Percentiles rank a stretch among this genome's conserved stretches.
These are phyloP conservation scores for Laetiporus sulphureus DNA, from an alignment of 1,284 basidiomycete genomes.

Conservation along the genomic window DNA sequence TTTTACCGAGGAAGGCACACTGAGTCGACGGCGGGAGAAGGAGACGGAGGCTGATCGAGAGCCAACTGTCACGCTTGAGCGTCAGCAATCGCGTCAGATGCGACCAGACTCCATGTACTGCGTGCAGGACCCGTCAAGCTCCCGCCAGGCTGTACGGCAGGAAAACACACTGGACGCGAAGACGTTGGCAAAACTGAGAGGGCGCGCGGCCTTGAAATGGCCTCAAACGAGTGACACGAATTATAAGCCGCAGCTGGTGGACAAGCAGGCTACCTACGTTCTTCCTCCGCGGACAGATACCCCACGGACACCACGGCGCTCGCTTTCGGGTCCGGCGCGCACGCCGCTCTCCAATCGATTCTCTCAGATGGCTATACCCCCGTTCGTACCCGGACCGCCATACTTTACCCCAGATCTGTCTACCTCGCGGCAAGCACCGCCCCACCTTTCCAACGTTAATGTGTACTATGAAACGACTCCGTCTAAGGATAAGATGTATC, in stretches of 20 bases:
- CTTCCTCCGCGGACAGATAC: conserved; percentile 25
- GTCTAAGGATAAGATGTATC: conserved; percentile 16
- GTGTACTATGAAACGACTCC: conserved; percentile 26
- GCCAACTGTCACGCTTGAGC: conserved; percentile 11
- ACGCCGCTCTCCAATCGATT: conserved; percentile 17
- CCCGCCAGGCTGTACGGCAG: conserved; percentile 6
- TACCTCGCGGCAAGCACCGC: conserved; percentile 13
- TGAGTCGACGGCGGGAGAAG: conserved; percentile 14
- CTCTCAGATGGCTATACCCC: conserved; percentile 18
- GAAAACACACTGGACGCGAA: conserved; percentile 19
- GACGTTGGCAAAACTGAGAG: conserved; percentile 20
- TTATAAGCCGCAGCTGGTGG: conserved; percentile 8
- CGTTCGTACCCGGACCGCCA: conserved; percentile 14
- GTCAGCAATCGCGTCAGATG: conserved; percentile 13
- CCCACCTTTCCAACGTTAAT: conserved; percentile 15
- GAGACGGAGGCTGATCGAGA: conserved; percentile 7
- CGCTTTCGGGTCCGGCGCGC: conserved; percentile 30
- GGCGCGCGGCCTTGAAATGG: conserved; percentile 17
- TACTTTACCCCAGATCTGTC: conserved; percentile 17
- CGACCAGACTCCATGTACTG: conserved; percentile 9
- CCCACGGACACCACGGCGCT: conserved; percentile 28
- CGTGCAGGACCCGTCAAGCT: conserved; percentile 16
- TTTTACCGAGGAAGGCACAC: conserved; percentile 39
- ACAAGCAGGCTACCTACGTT: conserved; percentile 14
- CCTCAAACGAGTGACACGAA: conserved; percentile 12